Evolutionary conservation across 2,329 filamentous ascomycete genomes (phyloP).

Genomic region (Aspergillus phoenicis): DNA sequence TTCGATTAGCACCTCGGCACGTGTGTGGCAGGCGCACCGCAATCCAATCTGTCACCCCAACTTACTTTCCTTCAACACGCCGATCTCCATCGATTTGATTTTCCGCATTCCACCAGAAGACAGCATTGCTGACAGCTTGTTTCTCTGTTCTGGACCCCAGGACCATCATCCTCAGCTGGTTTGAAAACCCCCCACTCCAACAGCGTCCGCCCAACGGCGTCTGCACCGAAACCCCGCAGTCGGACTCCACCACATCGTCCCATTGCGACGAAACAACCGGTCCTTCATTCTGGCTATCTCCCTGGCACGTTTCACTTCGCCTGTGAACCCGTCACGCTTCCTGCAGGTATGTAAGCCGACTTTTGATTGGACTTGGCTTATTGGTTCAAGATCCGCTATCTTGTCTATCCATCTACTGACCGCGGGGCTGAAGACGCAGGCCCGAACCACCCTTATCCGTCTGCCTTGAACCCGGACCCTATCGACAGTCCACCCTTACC

Average conservation of each 20-base stretch:
- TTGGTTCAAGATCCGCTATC: not conserved
- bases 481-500: not conserved
- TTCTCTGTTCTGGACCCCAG: not conserved
- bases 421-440: conserved; percentile 7
- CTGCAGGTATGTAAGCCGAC: not conserved
- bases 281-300: not conserved
- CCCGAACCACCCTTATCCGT: not conserved
- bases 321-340: not conserved
- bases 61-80: not conserved
- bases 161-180: not conserved
- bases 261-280: not conserved
- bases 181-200: too few species aligned
- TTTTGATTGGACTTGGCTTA: not conserved
- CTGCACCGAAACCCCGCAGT: conserved; percentile 6
- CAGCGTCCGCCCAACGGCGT: not conserved
- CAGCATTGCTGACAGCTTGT: too few species aligned
- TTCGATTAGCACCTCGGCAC: not conserved
- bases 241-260: conserved; percentile 2
- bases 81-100: not conserved
- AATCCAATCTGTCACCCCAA: not conserved
- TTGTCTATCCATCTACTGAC: conserved; percentile 3
- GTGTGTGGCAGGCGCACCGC: not conserved
- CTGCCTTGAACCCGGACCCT: not conserved
- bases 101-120: too few species aligned
- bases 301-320: not conserved